Base-by-base conservation (phyloP, 805 yeast genomes). In the Suhomyces emberorum region DNA sequence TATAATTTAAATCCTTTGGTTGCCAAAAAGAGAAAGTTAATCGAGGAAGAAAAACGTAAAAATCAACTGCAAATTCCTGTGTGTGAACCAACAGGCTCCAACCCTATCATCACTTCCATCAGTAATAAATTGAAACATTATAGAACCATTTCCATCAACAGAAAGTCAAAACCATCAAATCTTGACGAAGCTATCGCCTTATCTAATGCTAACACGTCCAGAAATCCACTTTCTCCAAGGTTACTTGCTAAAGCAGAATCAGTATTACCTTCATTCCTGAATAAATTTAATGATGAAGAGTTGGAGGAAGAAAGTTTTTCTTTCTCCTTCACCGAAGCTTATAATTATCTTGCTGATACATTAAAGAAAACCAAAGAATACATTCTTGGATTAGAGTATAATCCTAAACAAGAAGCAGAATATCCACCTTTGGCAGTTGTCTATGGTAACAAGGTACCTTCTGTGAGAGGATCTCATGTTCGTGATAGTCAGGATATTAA, bases 341-440 rank as follows among this genome's bases (percentile, higher is more conserved):
- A 75, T 44, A 70, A 68, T 3, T 89, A 88, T 50, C 69, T 89
- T 15, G 52, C 61, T 4, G 74, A 81, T 29, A 78, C 91, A 0
- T 63, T 89, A 30, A 61, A 65, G 34, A 59, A 77, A 21, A 77
- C 95, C 1, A 77, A 77, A 43, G 56, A 65, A 42, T 89, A 76
- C 46, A 44, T 79, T 14, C 61, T 71, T 15, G 77, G 79, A 17
- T 64, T 88, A 18, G 73, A 74, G 19, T 80, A 68, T 46, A 71
- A 74, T 20, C 69, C 73, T 5, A 61, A 59, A 2, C 69, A 77
- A 28, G 61, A 52, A 25, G 47, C 48, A 14, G 50, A 65, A 34
- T 86, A 87, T 51, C 97, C 97, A 3, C 96, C 96, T 0, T 52
- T 89, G 59, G 91, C 85, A 0, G 72, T 83, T 2, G 83, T 89